Percentiles rank a stretch among this genome's conserved stretches.
Evolutionary conservation across 2,329 filamentous ascomycete species (phyloP).

Genomic region (Cadophora luteo-olivacea): DNA sequence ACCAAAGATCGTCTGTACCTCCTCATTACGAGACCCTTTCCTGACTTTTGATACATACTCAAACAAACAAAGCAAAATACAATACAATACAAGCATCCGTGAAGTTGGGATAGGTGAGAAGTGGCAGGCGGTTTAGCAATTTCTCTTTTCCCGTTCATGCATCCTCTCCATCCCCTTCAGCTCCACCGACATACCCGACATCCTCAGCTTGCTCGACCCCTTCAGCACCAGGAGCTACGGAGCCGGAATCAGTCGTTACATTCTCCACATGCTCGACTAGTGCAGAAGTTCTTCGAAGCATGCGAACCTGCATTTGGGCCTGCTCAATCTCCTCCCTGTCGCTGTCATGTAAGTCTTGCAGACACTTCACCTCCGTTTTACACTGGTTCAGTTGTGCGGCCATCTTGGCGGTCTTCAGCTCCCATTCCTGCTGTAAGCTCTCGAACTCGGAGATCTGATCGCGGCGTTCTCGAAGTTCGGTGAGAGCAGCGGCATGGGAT

Average conservation of each 20-base stretch:
- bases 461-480: conserved; percentile 5
- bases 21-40: background rate
- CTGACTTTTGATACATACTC: background rate
- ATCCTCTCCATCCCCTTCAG: background rate
- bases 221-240: too few relatives aligned
- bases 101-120: background rate
- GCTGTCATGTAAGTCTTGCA: background rate
- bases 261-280: background rate
- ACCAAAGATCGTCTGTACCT: background rate
- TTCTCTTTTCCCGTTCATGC: background rate
- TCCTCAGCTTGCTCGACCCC: background rate
- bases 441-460: conserved; percentile 5
- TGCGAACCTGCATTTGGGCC: background rate
- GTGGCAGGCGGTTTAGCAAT: background rate
- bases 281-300: background rate
- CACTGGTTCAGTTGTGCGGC: background rate
- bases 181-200: background rate
- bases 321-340: background rate
- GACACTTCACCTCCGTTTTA: background rate
- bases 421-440: background rate
- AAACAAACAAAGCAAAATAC: background rate
- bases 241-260: background rate
- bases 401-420: background rate
- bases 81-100: background rate
- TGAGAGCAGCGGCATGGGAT: background rate